Base-by-base conservation (phyloP, 768 basidiomycete genomes). In the Trametes villosa region DNA sequence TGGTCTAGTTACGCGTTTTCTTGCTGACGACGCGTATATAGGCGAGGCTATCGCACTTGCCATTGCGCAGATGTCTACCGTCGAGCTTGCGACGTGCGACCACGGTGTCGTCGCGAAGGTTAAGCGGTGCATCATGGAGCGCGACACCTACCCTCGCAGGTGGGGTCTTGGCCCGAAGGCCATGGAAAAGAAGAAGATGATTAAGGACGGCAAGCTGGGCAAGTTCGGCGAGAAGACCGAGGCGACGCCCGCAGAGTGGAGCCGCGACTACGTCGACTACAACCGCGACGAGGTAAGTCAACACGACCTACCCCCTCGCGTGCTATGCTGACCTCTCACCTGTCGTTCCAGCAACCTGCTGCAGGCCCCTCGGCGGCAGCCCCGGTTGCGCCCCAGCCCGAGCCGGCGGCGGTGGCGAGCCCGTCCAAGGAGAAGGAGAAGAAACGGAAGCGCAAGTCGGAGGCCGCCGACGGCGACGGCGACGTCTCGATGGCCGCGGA, bases 161-260 rank as follows among this genome's bases (percentile, higher is more conserved):
- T 98, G 97, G 97, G 97, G 97, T 50, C 85, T 98, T 52, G 97
- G 97, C n/a, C 97, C 97, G 22, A 86, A 96, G 75, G 96, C 97
- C 15, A 78, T 92, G 54, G 91, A 96, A 74, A 98, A 98, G 84
- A 99, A 98, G 81, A 97, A 96, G 76, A 81, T 99, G 85, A 87
- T 97, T 65, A 97, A 96, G 80, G 94, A 94, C n/a, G 96, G 96
- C 48, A 92, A 94, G 74, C 86, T 99, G 51, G 91, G 95, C 69
- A 98, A 94, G 77, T 91, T 94, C 72, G 97, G 97, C 22, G 89
- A 96, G 74, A 89, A 90, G 69, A 83, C 92, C 51, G 86, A 91
- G 1, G 84, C 88, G 45, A 99, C 97, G 0, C 97, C 97, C 20
- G 78, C 86, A 15, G 87, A 91, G 53, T 98, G 97, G 97, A 91